Evolutionary conservation across 306 rosid species (phyloP).

Genomic region (Astragalus membranaceus): DNA sequence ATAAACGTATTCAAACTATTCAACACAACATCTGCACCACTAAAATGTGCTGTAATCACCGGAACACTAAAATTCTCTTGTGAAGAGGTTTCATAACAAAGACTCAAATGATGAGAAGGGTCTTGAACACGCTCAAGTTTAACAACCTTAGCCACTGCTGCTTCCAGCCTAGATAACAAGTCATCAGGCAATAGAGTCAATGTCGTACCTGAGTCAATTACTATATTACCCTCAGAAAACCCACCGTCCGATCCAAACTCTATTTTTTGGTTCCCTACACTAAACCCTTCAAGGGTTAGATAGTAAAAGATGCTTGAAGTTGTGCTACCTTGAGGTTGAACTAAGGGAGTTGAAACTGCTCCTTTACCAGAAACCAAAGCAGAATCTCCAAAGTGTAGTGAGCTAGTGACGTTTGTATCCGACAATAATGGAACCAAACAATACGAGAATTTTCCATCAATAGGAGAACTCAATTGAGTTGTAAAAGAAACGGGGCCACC

Average conservation of each 20-base stretch:
- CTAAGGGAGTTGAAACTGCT: conserved; percentile 4
- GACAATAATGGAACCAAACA: conserved; percentile 27
- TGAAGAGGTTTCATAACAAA: conserved; percentile 19
- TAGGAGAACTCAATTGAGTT: conserved; percentile 24
- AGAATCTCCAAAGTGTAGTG: conserved; percentile 12
- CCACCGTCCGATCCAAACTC: neutral
- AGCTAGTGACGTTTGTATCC: neutral
- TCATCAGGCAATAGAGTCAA: conserved; percentile 17
- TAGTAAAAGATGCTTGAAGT: neutral
- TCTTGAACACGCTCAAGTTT: neutral
- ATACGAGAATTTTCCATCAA: conserved; percentile 39
- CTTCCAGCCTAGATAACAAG: conserved; percentile 12
- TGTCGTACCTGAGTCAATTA: conserved; percentile 42
- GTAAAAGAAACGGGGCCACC: conserved; percentile 22
- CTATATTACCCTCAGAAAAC: conserved; percentile 7
- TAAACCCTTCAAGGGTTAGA: conserved; percentile 3
- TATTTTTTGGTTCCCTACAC: neutral
- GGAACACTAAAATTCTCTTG: neutral
- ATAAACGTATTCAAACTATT: conserved; percentile 24
- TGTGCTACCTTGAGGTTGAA: no score
- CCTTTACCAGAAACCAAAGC: conserved; percentile 7
- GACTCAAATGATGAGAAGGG: neutral
- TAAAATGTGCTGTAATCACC: conserved; percentile 24
- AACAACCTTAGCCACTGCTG: neutral
- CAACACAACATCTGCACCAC: conserved; percentile 30